Conservation (phyloP, 2,329 filamentous ascomycete species). For the Xylariales sp. region DNA sequence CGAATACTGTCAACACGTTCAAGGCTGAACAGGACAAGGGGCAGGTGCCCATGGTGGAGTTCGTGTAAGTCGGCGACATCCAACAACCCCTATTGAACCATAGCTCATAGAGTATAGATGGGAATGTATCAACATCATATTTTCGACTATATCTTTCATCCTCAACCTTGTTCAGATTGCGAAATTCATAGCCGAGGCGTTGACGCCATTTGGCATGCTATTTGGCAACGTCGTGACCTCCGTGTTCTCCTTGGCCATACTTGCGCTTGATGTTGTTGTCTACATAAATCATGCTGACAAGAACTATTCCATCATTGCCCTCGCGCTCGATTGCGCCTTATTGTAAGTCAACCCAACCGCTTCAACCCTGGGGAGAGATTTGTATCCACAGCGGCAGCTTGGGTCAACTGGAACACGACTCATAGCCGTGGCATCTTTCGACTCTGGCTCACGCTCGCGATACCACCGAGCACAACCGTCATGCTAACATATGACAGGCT, state of each 20-base stretch:
- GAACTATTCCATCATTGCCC: conserved; percentile 43
- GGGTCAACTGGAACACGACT: too few relatives aligned
- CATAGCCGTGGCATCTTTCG: too few relatives aligned
- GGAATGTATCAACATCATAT: conserved; percentile 47
- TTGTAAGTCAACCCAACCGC: too few relatives aligned
- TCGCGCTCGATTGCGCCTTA: conserved; percentile 43
- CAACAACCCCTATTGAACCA: too few relatives aligned
- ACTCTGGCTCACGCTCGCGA: neutral
- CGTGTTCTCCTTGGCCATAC: conserved; percentile 39
- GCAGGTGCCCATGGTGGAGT: conserved; percentile 38
- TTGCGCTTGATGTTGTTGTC: conserved; percentile 49
- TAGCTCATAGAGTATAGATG: conserved; percentile 43
- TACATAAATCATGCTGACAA: conserved; percentile 40
- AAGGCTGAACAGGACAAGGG: conserved; percentile 35
- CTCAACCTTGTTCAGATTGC: conserved; percentile 44
- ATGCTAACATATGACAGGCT: conserved; percentile 26
- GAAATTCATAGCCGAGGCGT: conserved; percentile 40
- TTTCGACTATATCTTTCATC: conserved; percentile 42
- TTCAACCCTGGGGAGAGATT: too few relatives aligned
- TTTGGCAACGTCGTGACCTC: conserved; percentile 47
- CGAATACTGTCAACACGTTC: conserved; percentile 39
- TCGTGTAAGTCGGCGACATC: conserved; percentile 40
- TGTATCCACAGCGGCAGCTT: too few relatives aligned
- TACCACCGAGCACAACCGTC: neutral
- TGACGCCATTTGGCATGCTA: conserved; percentile 52